Percentiles rank a stretch among this genome's conserved stretches.
These are phyloP conservation scores for Xylaria cubensis DNA, from an alignment of 495 filamentous ascomycete genomes.

Conservation along the genomic window DNA sequence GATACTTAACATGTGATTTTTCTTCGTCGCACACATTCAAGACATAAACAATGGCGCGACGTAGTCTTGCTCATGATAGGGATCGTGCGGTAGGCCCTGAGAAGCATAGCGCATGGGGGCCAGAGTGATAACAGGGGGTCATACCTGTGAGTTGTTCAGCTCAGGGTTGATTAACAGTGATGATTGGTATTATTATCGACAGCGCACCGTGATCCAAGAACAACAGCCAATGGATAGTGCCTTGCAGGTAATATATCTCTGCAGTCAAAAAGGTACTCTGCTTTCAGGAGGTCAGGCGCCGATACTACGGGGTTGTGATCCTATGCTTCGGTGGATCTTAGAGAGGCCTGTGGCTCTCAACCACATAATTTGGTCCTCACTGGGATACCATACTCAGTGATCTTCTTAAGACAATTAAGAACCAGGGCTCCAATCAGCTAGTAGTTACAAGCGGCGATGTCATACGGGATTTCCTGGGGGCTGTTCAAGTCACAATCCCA, in stretches of 20 bases:
- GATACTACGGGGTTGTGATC: neutral
- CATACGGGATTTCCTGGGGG: neutral
- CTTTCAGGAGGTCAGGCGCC: neutral
- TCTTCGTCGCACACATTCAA: neutral
- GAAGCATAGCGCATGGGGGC: neutral
- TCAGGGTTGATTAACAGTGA: neutral
- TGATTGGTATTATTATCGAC: neutral
- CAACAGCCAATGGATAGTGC: neutral
- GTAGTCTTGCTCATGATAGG: neutral
- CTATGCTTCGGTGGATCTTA: neutral
- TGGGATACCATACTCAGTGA: neutral
- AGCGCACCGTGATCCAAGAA: neutral
- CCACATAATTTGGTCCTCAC: neutral
- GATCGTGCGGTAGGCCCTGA: neutral
- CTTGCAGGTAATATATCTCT: neutral
- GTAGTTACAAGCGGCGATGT: neutral
- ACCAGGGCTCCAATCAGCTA: neutral
- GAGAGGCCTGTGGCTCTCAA: neutral
- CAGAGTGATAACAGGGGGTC: neutral
- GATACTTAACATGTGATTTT: neutral
- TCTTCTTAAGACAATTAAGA: neutral
- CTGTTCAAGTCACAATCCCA: neutral
- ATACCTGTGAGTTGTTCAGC: neutral
- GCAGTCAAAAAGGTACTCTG: neutral
- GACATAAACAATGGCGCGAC: neutral